Base-by-base conservation (phyloP, 2,329 filamentous ascomycete genomes). In the Basipetospora chlamydospora region DNA sequence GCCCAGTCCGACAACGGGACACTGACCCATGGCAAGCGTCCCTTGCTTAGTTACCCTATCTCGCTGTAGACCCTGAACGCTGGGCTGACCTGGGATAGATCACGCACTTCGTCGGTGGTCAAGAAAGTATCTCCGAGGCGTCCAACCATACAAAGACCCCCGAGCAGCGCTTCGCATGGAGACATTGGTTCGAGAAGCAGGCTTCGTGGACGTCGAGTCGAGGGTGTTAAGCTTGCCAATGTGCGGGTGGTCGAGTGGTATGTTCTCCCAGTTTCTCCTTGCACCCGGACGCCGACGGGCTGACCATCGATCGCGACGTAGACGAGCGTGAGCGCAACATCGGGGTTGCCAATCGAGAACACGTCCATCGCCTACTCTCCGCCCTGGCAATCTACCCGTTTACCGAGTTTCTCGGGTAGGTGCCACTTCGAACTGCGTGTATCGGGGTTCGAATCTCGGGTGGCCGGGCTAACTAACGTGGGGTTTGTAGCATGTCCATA, bases 1-100 rank as follows among this genome's bases (percentile, higher is more conserved):
- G 76, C 83, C 18, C 87, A 93, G 53, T 93, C 84, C 1, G 76
- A 88, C 46, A 92, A 83, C 47, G 85, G 85, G 5, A 75, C 73
- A n/a, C 59, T 90, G 46, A 77, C 73, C 9, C 67, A 77, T 35
- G 64, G 73, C 67, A 49, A 54, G 65, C 18, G 9, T 11, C 33
- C 25, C 7, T 15, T 17, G 6, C 10, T 16, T n/a, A n/a, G n/a
- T n/a, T n/a, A n/a, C n/a, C n/a, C n/a, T n/a, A 11, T 13, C n/a
- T 6, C 21, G 26, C 2, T 8, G n/a, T n/a, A n/a, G n/a, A n/a
- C n/a, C n/a, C n/a, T n/a, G n/a, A n/a, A n/a, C n/a, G n/a, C n/a
- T n/a, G n/a, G n/a, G n/a, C n/a, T n/a, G n/a, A n/a, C n/a, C n/a
- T n/a, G n/a, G n/a, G 13, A 4, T 42, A 77, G 68, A 67, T 36